phyloP scores from a whole-genome alignment of 2,329 filamentous ascomycete species.

The Fusarium sp. region DNA sequence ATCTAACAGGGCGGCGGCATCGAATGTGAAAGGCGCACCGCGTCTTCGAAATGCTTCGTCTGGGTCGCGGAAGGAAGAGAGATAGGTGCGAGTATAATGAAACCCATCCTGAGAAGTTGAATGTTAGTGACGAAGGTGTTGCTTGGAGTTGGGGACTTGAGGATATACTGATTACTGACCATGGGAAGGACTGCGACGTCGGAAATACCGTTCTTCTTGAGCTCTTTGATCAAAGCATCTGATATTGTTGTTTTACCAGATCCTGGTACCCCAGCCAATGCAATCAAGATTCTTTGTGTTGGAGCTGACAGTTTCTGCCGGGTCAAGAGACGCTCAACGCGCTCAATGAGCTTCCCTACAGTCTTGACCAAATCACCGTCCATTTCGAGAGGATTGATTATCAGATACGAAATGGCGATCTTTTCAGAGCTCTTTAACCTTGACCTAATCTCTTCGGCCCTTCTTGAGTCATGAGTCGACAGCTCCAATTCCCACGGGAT shows the following conservation, averaged over 20 bases:
- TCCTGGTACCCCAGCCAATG: not conserved
- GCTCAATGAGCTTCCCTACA: not conserved
- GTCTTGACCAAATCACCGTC: not conserved
- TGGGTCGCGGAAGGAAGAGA: not conserved
- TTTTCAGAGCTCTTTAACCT: not conserved
- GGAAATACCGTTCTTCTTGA: not conserved
- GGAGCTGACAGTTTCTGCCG: not conserved
- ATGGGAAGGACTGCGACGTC: not conserved
- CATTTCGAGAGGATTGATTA: not conserved
- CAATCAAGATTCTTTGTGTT: not conserved
- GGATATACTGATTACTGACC: not conserved
- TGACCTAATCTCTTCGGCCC: not conserved
- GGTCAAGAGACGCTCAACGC: not conserved
- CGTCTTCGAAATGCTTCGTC: not conserved
- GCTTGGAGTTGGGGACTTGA: accelerated
- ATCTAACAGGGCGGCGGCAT: not conserved
- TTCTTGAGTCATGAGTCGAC: not conserved
- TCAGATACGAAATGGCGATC: not conserved
- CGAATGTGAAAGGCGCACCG: not conserved
- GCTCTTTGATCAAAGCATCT: not conserved
- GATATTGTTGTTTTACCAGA: not conserved
- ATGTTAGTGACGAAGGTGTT: not conserved
- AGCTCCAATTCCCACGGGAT: not conserved
- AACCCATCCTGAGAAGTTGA: not conserved
- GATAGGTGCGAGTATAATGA: not conserved